phyloP scores from a whole-genome alignment of 2,329 filamentous ascomycete genomes.

The Dryadomyces quercivorus region DNA sequence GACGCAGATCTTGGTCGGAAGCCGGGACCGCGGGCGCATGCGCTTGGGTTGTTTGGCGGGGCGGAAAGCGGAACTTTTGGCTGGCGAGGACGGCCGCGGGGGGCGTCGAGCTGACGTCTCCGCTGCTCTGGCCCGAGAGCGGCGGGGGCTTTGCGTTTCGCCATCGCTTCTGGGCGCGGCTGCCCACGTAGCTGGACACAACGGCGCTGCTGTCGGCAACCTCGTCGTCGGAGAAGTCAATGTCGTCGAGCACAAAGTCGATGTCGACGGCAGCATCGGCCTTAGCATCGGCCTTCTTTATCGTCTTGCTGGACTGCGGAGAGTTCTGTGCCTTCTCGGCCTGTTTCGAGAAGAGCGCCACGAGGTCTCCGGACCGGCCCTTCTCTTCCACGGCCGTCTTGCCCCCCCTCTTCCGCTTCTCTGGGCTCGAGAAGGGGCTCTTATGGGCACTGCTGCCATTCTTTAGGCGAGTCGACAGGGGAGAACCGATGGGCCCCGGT shows the following conservation, averaged over 20 bases:
- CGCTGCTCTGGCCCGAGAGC: slow-evolving; percentile 7
- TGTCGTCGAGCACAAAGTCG: slow-evolving; percentile 27
- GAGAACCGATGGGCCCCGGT: slow-evolving; percentile 4
- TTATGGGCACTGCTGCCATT: slow-evolving; percentile 14
- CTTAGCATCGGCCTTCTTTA: slow-evolving; percentile 11
- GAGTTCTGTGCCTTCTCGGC: slow-evolving; percentile 32
- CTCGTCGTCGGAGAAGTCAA: slow-evolving; percentile 48
- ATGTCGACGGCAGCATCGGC: no score
- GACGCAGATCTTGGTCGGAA: slow-evolving; percentile 46
- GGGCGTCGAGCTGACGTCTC: slow-evolving; percentile 16
- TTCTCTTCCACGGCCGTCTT: slow-evolving; percentile 30
- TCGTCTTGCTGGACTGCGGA: slow-evolving; percentile 7
- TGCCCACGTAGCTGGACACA: slow-evolving; percentile 41
- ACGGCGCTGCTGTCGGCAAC: slow-evolving; percentile 37
- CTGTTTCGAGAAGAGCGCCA: slow-evolving; percentile 50
- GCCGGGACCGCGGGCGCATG: not conserved
- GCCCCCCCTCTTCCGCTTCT: slow-evolving; percentile 20
- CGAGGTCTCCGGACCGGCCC: slow-evolving; percentile 42
- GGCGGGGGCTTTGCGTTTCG: slow-evolving; percentile 21
- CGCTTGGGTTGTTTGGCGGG: not conserved
- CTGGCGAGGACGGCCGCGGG: slow-evolving; percentile 11
- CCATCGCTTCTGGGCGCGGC: slow-evolving; percentile 41
- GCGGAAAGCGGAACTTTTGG: slow-evolving; percentile 2
- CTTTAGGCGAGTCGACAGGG: slow-evolving; percentile 7
- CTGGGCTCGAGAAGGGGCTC: slow-evolving; percentile 32